A percentile compares a stretch with the other conserved stretches of the same genome.
phyloP scores from a whole-genome alignment of 2,329 filamentous ascomycete species.

The Fusarium fracticaudum region DNA sequence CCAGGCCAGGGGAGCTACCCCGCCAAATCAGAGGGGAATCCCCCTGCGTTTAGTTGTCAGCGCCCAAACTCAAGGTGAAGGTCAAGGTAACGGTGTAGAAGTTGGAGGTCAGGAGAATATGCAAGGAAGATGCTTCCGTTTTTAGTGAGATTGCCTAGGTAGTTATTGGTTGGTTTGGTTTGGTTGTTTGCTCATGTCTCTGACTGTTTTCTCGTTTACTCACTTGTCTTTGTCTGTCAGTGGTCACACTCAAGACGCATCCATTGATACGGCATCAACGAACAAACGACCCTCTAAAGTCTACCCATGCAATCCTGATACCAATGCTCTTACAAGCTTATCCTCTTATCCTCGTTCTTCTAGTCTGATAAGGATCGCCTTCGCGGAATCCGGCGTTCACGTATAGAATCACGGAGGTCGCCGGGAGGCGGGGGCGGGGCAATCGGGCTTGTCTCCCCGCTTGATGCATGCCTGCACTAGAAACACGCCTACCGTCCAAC shows the following conservation, averaged over 20 bases:
- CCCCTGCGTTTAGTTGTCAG: constrained; percentile 35
- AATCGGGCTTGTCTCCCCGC: constrained; percentile 29
- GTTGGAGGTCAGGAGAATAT: background rate
- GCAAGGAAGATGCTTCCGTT: background rate
- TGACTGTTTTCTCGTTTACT: background rate
- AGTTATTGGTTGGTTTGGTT: background rate
- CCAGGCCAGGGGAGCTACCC: constrained; percentile 41
- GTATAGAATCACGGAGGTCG: constrained; percentile 38
- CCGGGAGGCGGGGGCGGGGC: constrained; percentile 39
- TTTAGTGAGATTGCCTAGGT: background rate
- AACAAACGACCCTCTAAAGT: background rate
- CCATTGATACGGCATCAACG: background rate
- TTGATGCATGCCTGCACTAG: constrained; percentile 33
- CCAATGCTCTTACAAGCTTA: background rate
- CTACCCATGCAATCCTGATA: background rate
- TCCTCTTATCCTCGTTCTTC: background rate
- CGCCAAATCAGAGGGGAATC: constrained; percentile 36
- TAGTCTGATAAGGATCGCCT: constrained; percentile 20
- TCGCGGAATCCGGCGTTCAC: constrained; percentile 24
- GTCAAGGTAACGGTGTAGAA: background rate
- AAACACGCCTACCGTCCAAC: constrained; percentile 15
- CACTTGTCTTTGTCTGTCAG: background rate
- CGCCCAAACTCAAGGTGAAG: constrained; percentile 5
- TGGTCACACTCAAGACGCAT: background rate
- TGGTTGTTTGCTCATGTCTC: background rate